Conservation (phyloP, 352 stramenopile genomes). For the Phytophthora hybrid region DNA sequence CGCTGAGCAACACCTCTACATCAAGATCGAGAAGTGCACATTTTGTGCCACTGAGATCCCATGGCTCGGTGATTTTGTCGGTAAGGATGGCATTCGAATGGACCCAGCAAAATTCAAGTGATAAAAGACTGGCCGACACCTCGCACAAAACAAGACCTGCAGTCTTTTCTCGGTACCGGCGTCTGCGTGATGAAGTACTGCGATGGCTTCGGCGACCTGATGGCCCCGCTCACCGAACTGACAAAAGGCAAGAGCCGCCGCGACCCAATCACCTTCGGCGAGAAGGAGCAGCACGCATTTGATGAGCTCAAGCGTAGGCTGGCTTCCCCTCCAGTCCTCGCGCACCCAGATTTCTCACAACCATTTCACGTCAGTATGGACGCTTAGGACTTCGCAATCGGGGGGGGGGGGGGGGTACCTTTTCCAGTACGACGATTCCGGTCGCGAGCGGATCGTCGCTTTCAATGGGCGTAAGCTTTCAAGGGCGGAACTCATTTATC, state of each 20-base stretch:
- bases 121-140: slow-evolving; percentile 19
- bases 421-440: neutral
- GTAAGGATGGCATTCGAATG: slow-evolving; percentile 19
- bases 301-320: neutral
- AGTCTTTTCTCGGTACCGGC: slow-evolving; percentile 28
- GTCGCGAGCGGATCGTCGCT: neutral
- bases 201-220: neutral
- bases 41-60: slow-evolving; percentile 14
- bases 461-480: neutral
- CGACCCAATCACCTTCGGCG: neutral
- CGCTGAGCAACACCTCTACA: slow-evolving; percentile 7
- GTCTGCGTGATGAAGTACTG: slow-evolving; percentile 34
- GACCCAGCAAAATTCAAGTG: slow-evolving; percentile 22
- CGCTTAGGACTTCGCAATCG: slow-evolving; percentile 10
- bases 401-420: slow-evolving; percentile 1
- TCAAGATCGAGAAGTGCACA: slow-evolving; percentile 16
- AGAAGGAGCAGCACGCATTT: neutral
- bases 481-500: slow-evolving; percentile 3
- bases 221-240: slow-evolving; percentile 12
- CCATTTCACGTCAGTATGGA: slow-evolving; percentile 11
- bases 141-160: slow-evolving; percentile 22
- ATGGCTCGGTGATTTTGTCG: slow-evolving; percentile 8
- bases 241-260: slow-evolving; percentile 3
- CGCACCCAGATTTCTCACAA: slow-evolving; percentile 6
- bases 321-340: slow-evolving; percentile 2